phyloP scores from a whole-genome alignment of 371 early-diverging fungal species.

The Haplosporangium sp. region DNA sequence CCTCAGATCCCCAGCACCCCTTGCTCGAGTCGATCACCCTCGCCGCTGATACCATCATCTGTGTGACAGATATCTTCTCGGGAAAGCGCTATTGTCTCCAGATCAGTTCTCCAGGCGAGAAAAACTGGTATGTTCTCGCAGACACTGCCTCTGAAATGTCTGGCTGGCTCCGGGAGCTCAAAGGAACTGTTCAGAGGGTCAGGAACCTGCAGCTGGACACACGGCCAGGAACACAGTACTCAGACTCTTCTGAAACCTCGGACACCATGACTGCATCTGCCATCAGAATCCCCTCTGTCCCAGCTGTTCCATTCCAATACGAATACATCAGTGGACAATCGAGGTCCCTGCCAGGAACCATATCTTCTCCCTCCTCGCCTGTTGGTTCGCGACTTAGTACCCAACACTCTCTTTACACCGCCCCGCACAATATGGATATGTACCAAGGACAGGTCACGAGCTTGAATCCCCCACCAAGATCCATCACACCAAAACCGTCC shows the following conservation, averaged over 20 bases:
- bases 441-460: slow-evolving; percentile 26
- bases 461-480: slow-evolving; percentile 43
- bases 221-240: slow-evolving; percentile 23
- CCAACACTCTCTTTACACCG: not conserved
- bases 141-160: slow-evolving; percentile 50
- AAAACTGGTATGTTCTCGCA: slow-evolving; percentile 44
- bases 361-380: slow-evolving; percentile 2
- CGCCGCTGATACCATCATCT: slow-evolving; percentile 30
- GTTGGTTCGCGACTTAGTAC: slow-evolving; percentile 4
- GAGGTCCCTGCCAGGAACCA: slow-evolving; percentile 10
- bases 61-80: slow-evolving; percentile 43
- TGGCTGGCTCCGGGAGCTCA: slow-evolving; percentile 45
- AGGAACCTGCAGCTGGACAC: slow-evolving; percentile 16
- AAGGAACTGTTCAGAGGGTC: slow-evolving; percentile 22
- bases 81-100: slow-evolving; percentile 46
- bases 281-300: slow-evolving; percentile 1
- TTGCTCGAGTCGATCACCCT: slow-evolving; percentile 35
- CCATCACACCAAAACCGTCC: slow-evolving; percentile 40
- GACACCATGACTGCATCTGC: slow-evolving; percentile 19
- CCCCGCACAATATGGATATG: slow-evolving; percentile 7
- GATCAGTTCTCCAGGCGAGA: slow-evolving; percentile 32
- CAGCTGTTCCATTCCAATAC: slow-evolving; percentile 28
- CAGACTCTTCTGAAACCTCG: slow-evolving; percentile 28
- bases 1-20: slow-evolving; percentile 44
- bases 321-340: slow-evolving; percentile 8